These are phyloP conservation scores for Cyclotella atomus DNA, from an alignment of 108 stramenopile genomes.

Conservation along the genomic window DNA sequence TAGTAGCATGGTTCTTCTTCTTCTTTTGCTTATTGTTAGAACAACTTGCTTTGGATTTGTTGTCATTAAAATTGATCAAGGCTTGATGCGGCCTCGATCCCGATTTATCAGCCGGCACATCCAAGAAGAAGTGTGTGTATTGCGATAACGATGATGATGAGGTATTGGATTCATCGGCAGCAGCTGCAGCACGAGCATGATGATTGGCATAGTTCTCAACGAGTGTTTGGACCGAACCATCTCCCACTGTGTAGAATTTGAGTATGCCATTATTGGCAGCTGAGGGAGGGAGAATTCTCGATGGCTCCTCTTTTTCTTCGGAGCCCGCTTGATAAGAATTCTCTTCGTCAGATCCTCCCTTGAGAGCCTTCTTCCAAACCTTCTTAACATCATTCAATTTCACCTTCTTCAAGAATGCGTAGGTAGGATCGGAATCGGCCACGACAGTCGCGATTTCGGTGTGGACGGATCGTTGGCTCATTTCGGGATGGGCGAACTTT, in stretches of 20 bases:
- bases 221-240: slow-evolving; percentile 46
- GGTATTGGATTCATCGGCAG: slow-evolving; percentile 10
- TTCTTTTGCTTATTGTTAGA: slow-evolving; percentile 25
- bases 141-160: background rate
- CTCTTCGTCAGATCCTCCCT: slow-evolving; percentile 2
- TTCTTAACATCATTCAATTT: slow-evolving; percentile 71
- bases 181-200: slow-evolving; percentile 34
- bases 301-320: background rate
- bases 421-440: slow-evolving; percentile 30
- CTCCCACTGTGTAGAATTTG: slow-evolving; percentile 70
- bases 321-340: too few relatives aligned
- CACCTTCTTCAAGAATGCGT: slow-evolving; percentile 47
- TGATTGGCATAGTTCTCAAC: slow-evolving; percentile 55
- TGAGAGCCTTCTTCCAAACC: slow-evolving; percentile 77
- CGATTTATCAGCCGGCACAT: slow-evolving; percentile 61
- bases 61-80: slow-evolving; percentile 65
- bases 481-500: slow-evolving; percentile 71
- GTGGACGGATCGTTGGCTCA: slow-evolving; percentile 57
- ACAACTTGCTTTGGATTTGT: too few relatives aligned
- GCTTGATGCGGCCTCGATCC: slow-evolving; percentile 69
- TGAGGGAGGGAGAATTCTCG: slow-evolving; percentile 13
- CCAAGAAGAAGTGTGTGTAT: slow-evolving; percentile 65
- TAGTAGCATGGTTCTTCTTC: slow-evolving; percentile 8
- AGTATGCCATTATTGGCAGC: slow-evolving; percentile 28
- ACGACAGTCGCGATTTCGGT: slow-evolving; percentile 58